phyloP scores from a whole-genome alignment of 306 rosid genomes.

The Pachyrhizus erosus region DNA sequence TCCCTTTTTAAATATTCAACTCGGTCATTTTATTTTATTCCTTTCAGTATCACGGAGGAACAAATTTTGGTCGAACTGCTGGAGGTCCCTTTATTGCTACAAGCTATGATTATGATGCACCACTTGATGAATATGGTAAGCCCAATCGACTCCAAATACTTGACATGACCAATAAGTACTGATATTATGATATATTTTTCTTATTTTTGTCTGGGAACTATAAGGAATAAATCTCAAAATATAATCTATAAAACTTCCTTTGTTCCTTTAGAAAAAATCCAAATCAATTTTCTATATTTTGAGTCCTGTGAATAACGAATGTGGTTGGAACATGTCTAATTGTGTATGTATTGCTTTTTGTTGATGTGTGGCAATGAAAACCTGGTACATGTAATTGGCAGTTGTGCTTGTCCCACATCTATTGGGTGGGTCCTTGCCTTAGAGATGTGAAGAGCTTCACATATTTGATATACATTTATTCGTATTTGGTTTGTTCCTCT shows the following conservation, averaged over 20 bases:
- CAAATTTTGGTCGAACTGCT: conserved; percentile 98
- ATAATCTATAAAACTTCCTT: conserved; percentile 5
- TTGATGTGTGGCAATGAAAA: conserved; percentile 14
- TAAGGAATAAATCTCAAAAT: conserved; percentile 16
- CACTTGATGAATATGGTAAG: conserved; percentile 95
- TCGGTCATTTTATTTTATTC: conserved; percentile 33
- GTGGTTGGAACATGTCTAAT: background rate
- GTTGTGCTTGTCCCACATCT: background rate
- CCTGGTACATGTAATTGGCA: background rate
- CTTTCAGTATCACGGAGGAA: conserved; percentile 94
- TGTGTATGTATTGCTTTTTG: background rate
- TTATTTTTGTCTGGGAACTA: background rate
- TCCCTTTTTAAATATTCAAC: conserved; percentile 23
- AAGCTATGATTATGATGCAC: conserved; percentile 98
- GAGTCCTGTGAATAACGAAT: conserved; percentile 6
- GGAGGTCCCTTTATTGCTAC: conserved; percentile 99
- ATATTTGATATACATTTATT: background rate
- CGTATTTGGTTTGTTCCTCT: conserved; percentile 26
- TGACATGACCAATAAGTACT: conserved; percentile 20
- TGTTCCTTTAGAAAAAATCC: conserved; percentile 1
- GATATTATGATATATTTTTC: background rate
- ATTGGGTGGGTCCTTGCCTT: conserved; percentile 12
- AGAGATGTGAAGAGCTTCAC: conserved; percentile 21
- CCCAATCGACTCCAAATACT: conserved; percentile 22
- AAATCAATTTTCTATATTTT: background rate